Conservation (phyloP, 139 green algal genomes). For the Micractinium conductrix region DNA sequence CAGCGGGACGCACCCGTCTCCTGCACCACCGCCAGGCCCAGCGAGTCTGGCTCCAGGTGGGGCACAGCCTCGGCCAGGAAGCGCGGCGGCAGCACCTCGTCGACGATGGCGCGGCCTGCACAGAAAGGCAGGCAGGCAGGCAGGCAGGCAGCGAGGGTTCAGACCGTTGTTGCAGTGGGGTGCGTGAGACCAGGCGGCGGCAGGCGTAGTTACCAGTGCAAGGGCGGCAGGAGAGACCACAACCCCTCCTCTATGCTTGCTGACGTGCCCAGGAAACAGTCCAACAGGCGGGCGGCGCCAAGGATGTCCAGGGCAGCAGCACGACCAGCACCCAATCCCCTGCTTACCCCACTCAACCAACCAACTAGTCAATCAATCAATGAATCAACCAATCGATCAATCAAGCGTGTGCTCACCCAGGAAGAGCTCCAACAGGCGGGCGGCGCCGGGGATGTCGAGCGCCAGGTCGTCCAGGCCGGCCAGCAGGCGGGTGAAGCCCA, state of each 20-base stretch:
- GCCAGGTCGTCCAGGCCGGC: slow-evolving; percentile 78
- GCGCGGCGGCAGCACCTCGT: slow-evolving; percentile 90
- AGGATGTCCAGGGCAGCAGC: slow-evolving; percentile 92
- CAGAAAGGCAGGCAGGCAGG: background rate
- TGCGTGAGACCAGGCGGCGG: too few relatives aligned
- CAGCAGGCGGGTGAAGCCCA: slow-evolving; percentile 80
- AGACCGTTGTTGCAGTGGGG: too few relatives aligned
- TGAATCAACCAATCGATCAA: too few relatives aligned
- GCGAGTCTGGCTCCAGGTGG: slow-evolving; percentile 58
- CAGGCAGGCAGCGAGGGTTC: too few relatives aligned
- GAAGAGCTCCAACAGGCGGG: slow-evolving; percentile 70
- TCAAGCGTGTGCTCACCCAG: too few relatives aligned
- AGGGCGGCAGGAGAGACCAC: too few relatives aligned
- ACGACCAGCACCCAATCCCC: too few relatives aligned
- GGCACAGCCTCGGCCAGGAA: slow-evolving; percentile 81
- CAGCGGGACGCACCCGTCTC: slow-evolving; percentile 45
- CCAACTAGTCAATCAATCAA: too few relatives aligned
- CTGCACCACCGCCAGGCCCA: slow-evolving; percentile 75
- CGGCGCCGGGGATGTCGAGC: slow-evolving; percentile 90
- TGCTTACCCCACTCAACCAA: too few relatives aligned
- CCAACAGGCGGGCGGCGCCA: slow-evolving; percentile 79
- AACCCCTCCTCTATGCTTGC: too few relatives aligned
- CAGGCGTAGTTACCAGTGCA: too few relatives aligned
- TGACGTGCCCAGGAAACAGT: slow-evolving; percentile 50
- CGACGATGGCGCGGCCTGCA: slow-evolving; percentile 85